A percentile compares a stretch with the other conserved stretches of the same genome.
Conservation (phyloP, 78 protist genomes). For the Trichosphaerium sp. region DNA sequence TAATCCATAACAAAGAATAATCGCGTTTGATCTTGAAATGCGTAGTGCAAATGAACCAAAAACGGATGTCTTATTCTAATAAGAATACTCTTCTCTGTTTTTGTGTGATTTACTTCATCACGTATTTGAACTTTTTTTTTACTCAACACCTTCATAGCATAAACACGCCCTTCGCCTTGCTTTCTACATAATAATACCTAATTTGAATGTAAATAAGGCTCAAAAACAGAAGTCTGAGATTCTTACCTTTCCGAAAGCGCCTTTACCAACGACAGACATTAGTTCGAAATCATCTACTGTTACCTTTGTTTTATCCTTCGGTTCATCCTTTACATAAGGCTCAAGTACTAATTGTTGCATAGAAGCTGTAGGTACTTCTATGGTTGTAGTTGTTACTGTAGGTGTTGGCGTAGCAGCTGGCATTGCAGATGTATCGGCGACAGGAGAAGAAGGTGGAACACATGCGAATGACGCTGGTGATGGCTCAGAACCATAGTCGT, state of each 20-base stretch:
- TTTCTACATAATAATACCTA: slow-evolving; percentile 33
- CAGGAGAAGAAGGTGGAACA: no score
- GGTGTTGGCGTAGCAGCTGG: neutral
- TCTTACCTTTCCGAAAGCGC: slow-evolving; percentile 73
- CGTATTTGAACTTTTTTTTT: slow-evolving; percentile 66
- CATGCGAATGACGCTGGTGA: no score
- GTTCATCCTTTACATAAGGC: no score
- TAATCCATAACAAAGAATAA: slow-evolving; percentile 64
- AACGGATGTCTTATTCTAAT: slow-evolving; percentile 51
- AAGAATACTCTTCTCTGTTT: slow-evolving; percentile 43
- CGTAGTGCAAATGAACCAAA: slow-evolving; percentile 79
- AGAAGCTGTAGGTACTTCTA: neutral
- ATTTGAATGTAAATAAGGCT: no score
- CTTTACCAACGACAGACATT: slow-evolving; percentile 71
- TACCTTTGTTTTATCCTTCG: slow-evolving; percentile 31
- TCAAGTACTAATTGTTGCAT: slow-evolving; percentile 13
- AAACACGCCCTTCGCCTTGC: neutral
- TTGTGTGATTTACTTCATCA: slow-evolving; percentile 65
- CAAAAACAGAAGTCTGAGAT: no score
- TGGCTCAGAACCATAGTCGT: no score
- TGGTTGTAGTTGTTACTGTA: neutral
- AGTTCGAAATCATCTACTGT: slow-evolving; percentile 72
- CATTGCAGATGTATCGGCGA: neutral
- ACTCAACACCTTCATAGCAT: slow-evolving; percentile 69
- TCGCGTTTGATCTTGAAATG: slow-evolving; percentile 68